Conservation (phyloP, 1,284 basidiomycete genomes). For the Microstroma glucosiphilum region DNA sequence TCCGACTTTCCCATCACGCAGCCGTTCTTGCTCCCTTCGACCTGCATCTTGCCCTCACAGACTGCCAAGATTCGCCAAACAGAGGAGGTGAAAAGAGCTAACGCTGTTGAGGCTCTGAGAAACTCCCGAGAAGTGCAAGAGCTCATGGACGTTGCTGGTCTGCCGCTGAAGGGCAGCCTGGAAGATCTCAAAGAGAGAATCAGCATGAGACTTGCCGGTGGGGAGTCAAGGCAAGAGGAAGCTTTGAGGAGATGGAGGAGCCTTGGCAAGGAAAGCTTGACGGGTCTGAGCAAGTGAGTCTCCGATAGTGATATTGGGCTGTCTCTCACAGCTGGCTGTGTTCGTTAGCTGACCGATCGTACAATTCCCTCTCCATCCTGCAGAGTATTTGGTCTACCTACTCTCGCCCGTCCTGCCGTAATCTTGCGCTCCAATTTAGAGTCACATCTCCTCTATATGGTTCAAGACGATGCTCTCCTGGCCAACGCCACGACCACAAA, state of each 20-base stretch:
- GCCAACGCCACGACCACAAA: not conserved
- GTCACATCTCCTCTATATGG: not conserved
- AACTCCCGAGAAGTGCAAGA: not conserved
- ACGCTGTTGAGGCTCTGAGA: conserved; percentile 22
- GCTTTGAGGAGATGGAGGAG: too few relatives aligned
- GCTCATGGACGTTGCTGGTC: not conserved
- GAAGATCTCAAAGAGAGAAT: too few relatives aligned
- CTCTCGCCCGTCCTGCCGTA: not conserved
- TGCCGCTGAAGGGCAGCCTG: not conserved
- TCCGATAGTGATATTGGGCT: not conserved
- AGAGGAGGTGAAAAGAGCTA: conserved; percentile 33
- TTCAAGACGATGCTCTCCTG: not conserved
- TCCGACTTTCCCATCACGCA: not conserved
- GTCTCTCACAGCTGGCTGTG: too few relatives aligned
- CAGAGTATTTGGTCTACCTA: not conserved
- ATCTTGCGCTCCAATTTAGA: not conserved
- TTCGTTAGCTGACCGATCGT: too few relatives aligned
- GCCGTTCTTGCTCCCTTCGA: conserved; percentile 75
- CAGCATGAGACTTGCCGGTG: too few relatives aligned
- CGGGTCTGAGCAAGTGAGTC: not conserved
- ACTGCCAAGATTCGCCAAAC: conserved; percentile 52
- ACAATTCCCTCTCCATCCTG: too few relatives aligned
- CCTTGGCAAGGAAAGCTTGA: too few relatives aligned
- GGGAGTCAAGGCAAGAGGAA: too few relatives aligned
- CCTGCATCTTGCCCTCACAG: conserved; percentile 78